Percentiles rank a stretch among this genome's conserved stretches.
These are phyloP conservation scores for Pichia terricola DNA, from an alignment of 1,139 yeast species.

Conservation along the genomic window DNA sequence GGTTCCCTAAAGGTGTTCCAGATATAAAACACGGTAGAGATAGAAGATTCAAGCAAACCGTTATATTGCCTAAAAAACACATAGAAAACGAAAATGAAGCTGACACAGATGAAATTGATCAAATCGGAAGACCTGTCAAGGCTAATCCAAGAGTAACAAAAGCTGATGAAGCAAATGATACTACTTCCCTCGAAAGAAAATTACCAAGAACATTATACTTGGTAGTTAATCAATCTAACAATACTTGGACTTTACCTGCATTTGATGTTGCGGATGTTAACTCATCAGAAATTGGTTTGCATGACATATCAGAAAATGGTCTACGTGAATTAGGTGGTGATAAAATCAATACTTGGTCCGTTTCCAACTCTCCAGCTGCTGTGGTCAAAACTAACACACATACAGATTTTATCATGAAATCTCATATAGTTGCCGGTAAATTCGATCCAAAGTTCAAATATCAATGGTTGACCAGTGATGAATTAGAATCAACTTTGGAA, in stretches of 20 bases:
- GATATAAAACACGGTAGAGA: constrained; percentile 85
- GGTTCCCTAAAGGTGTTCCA: constrained; percentile 76
- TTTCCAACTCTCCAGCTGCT: constrained; percentile 81
- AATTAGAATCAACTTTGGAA: constrained; percentile 48
- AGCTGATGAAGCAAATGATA: constrained; percentile 61
- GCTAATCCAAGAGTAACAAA: constrained; percentile 67
- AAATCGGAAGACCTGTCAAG: constrained; percentile 57
- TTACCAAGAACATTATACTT: constrained; percentile 75
- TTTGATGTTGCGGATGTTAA: constrained; percentile 35
- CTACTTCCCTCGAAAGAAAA: constrained; percentile 64
- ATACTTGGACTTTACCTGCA: constrained; percentile 71
- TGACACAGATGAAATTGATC: constrained; percentile 38
- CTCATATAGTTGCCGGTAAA: constrained; percentile 83
- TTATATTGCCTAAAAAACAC: constrained; percentile 56
- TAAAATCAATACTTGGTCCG: constrained; percentile 75
- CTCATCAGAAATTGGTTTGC: constrained; percentile 39
- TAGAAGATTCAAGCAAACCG: constrained; percentile 69
- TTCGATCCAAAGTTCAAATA: constrained; percentile 38
- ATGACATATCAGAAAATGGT: constrained; percentile 68
- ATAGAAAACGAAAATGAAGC: constrained; percentile 47
- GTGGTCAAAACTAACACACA: constrained; percentile 32
- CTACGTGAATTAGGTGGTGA: constrained; percentile 65
- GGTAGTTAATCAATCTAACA: constrained; percentile 35
- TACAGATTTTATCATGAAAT: constrained; percentile 67
- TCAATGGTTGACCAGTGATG: constrained; percentile 83